These are phyloP conservation scores for Phaffia tasmanica DNA, from an alignment of 768 basidiomycete species.

Conservation along the genomic window DNA sequence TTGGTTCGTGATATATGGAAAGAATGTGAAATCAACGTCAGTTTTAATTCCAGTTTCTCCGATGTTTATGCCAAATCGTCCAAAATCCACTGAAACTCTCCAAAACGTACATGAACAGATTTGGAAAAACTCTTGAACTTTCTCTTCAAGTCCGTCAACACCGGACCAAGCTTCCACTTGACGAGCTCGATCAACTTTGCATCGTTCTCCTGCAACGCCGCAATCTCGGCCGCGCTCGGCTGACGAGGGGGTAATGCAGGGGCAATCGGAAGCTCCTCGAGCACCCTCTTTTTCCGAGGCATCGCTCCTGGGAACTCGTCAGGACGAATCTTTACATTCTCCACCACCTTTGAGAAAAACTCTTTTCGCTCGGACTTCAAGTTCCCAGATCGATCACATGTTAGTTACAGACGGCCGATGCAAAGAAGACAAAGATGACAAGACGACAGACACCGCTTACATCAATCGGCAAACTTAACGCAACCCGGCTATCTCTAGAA, in stretches of 20 bases:
- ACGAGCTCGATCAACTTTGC: slow-evolving; percentile 63
- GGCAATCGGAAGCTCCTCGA: slow-evolving; percentile 77
- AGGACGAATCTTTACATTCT: slow-evolving; percentile 62
- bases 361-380: slow-evolving; percentile 46
- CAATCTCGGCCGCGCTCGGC: slow-evolving; percentile 69
- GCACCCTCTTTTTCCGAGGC: slow-evolving; percentile 64
- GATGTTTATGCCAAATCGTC: not conserved
- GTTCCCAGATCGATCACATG: not conserved
- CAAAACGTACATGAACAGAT: slow-evolving; percentile 53
- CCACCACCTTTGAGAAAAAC: slow-evolving; percentile 67
- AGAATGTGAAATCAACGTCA: not conserved
- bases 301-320: slow-evolving; percentile 81
- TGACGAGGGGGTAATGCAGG: slow-evolving; percentile 78
- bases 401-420: not conserved
- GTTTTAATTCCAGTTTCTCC: not conserved
- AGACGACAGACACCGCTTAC: slow-evolving; percentile 29
- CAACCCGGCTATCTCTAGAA: slow-evolving; percentile 61
- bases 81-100: not conserved
- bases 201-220: slow-evolving; percentile 71
- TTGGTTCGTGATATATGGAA: not conserved
- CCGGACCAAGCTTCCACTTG: slow-evolving; percentile 80
- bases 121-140: slow-evolving; percentile 87
- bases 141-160: slow-evolving; percentile 76
- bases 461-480: slow-evolving; percentile 46
- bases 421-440: not conserved